Evolutionary conservation across 306 rosid species (phyloP), one percentile per base, ranked within the genome.

Genomic region (Oemleria cerasiformis): DNA sequence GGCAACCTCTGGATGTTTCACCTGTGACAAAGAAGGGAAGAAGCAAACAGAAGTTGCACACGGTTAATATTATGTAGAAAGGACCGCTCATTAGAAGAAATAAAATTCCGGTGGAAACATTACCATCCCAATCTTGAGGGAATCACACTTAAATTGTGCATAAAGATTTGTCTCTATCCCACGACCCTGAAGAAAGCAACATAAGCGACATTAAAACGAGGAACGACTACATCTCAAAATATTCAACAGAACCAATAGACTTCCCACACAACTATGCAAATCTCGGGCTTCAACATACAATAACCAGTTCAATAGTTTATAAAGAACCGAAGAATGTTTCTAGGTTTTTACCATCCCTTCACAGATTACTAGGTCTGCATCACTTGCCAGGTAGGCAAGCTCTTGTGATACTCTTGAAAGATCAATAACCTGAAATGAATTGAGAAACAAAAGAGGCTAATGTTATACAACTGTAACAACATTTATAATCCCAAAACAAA

Each of bases 111-210:
- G 5, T 17, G 38, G 45, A 56, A 75, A 71, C 21, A 67, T 76
- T 84, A 94, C 99, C 97, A 94, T 91, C 65, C 99, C 99, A 72
- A 94, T 91, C 84, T 94, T 94, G 44, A 91, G 90, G 48, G 96
- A 94, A 79, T 94, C 99, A 59, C 97, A 91, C 81, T 81, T 89
- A 16, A 94, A 94, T 66, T 84, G 97, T 34, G 99, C 99, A 75
- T 91, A 88, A 60, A 94, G 96, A 82, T 94, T 94, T 59, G 97
- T 89, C 84, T 91, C 97, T 66, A 94, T 91, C 49, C 90, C 97
- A 54, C 99, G 99, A 20, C 99, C 99, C 99, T 94, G 88, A 59
- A 67, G 72, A 71, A 80, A 55, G 58, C 48, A 75, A 51, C 55
- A 39, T 47, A 67, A 36, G 63, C 69, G 34, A 39, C 38, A 68